Base-by-base conservation (phyloP, 306 rosid species). In the Lablab purpureus region DNA sequence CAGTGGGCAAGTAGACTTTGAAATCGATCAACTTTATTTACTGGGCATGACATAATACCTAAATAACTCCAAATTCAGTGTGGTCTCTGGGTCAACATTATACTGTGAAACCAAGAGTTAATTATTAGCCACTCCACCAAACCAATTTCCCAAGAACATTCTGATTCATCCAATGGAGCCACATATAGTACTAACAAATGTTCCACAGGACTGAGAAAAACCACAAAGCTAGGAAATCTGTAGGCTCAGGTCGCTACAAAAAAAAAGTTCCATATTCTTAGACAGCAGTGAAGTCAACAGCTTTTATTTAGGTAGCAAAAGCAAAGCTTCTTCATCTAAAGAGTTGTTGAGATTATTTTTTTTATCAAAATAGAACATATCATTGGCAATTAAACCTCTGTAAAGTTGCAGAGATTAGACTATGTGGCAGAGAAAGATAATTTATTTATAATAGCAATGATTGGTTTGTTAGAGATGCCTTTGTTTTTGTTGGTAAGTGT, bases 401-500 rank as follows among this genome's bases (percentile, higher is more conserved):
- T 62, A 40, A 62, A 23, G 30, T 60, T 52, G 37, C 0, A 63
- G 34, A 71, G 23, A 71, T 30, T 10, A 30, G 11, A 43, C 36
- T 32, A 34, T 52, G 21, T 37, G 30, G 55, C 55, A 54, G 9
- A n/a, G 52, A 51, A 67, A 67, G 7, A 11, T 59, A 41, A 23
- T 71, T 56, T 63, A 28, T 18, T 67, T 67, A 9, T 2, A 41
- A 18, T 1, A 40, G 66, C 21, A 85, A 82, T 89, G 78, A 87
- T 86, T 81, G 43, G 82, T 85, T 83, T 13, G 92, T 76, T 85
- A 14, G 73, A 86, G 89, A 83, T 81, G 82, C 85, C 64, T 79
- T 70, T 58, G 12, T 58, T 70, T 37, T 73, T 65, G 70, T 45
- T 54, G 70, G 43, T 43, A 17, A 67, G 84, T 62, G 60, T 43